Percentiles rank a stretch among this genome's conserved stretches.
phyloP scores from a whole-genome alignment of 495 filamentous ascomycete genomes.

The Xylaria scruposa region DNA sequence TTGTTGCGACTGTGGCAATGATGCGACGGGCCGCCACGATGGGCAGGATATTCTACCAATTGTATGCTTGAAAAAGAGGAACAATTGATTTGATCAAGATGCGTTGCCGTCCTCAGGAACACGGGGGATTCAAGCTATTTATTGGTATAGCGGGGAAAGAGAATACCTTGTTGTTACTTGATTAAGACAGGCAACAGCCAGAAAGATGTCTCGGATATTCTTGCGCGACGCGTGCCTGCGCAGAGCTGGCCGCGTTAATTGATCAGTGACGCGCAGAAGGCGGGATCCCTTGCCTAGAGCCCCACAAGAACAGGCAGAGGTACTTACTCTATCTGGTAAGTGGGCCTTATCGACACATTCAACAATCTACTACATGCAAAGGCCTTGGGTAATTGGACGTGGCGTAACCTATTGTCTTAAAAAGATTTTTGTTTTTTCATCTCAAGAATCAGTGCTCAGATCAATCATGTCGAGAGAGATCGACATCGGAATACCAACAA shows the following conservation, averaged over 20 bases:
- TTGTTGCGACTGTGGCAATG: constrained; percentile 33
- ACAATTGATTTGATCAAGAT: not conserved
- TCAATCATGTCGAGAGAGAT: constrained; percentile 3
- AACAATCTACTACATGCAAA: not conserved
- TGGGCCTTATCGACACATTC: not conserved
- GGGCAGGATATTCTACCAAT: constrained; percentile 12
- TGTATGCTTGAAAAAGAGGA: not conserved
- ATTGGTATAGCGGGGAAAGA: not conserved
- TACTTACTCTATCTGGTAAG: not conserved
- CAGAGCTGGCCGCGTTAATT: constrained; percentile 24
- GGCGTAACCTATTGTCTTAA: not conserved
- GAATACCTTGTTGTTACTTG: not conserved
- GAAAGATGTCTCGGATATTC: constrained; percentile 6
- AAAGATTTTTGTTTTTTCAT: not conserved
- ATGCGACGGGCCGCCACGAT: constrained; percentile 33
- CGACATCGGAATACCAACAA: not conserved
- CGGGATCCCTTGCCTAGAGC: not conserved
- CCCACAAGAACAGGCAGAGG: not conserved
- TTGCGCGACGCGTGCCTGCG: constrained; percentile 20
- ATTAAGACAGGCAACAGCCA: constrained; percentile 21
- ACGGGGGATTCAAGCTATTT: not conserved
- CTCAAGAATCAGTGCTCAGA: not conserved
- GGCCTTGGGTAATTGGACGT: not conserved
- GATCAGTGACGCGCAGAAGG: constrained; percentile 21
- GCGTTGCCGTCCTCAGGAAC: not conserved